Evolutionary conservation across 1,139 yeast genomes (phyloP), one percentile per base, ranked within the genome.

Genomic region (Yamadazyma dushanensis): DNA sequence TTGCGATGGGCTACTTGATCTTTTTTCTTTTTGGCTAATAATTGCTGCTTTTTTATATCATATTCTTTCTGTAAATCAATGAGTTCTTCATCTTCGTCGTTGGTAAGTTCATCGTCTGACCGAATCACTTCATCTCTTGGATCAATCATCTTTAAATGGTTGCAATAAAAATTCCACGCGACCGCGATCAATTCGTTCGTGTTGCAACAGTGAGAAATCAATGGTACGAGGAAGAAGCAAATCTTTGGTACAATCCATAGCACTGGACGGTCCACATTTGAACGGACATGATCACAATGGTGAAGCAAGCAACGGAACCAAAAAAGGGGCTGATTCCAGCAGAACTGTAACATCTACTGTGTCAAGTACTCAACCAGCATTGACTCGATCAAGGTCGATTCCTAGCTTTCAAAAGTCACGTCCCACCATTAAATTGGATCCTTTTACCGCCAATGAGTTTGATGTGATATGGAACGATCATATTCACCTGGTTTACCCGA

Each of bases 241-340:
- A 40, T 77, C 84, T 4, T 69, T 76, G 40, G 82, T 78, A 2
- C 65, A 66, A 39, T 52, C 54, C 36, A 65, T 70, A 26, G 74
- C 76, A 4, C 56, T 59, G 39, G 72, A 66, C 27, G 59, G 61
- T 13, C 72, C 70, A 5, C 40, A 54, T 5, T 54, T 53, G 35
- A 45, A 47, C 8, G 59, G 52, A 5, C 59, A 52, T 10, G 27
- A 25, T 4, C 27, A n/a, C 18, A 25, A 25, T 15, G 18, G 40
- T 10, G 26, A 41, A 3, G 20, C 26, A 13, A n/a, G 16, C n/a
- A 13, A 17, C 13, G 43, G 40, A 5, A 16, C 5, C 11, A n/a
- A 16, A 16, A 30, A 30, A 14, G 8, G 13, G 15, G n/a, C 30
- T 5, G 19, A 17, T 3, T 13, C 35, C 47, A 32, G 32, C 4